Evolutionary conservation across 2,329 filamentous ascomycete genomes (phyloP), one percentile per base, ranked within the genome.

Genomic region (Myriosclerotinia curreyana): DNA sequence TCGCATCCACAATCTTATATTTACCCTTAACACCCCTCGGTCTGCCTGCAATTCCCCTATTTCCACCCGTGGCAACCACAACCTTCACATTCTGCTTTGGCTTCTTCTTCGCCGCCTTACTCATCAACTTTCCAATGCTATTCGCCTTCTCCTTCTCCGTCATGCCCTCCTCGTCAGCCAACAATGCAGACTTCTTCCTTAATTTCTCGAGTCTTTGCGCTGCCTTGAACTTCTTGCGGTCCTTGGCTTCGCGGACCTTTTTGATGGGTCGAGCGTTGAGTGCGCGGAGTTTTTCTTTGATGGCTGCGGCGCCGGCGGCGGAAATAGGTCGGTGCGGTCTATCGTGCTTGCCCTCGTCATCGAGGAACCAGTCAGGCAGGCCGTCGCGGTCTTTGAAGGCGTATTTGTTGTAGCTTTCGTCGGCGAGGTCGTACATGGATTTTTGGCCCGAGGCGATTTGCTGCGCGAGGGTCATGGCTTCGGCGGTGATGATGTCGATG

Each of bases 401-500:
- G 75, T 89, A 91, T 76, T 92, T 95, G 81, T 96, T 97, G 83
- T 95, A 99, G 49, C 87, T 88, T 67, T 98, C 94, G 73, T 99
- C 96, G 53, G 94, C 80, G 6, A 96, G 80, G 70, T 97, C 91
- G 63, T 89, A 78, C 53, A 85, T 89, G 0, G 88, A 90, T 76
- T 89, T 93, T 74, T 94, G 84, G 52, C 94, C 94, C 0, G 89
- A 92, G 4, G 93, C 95, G 65, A 99, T 87, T 74, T 92, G 86
- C 69, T 98, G 95, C 0, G 95, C 96, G 20, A 99, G 83, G 0
- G 94, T 96, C 95, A 99, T 99, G 68, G 96, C 95, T 80, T 99
- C 95, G 6, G 92, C 95, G n/a, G 95, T 99, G 74, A 98, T 96
- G 73, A 99, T 98, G 75, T 98, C 92, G 77, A 99, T 96, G 74